Evolutionary conservation across 768 basidiomycete genomes (phyloP).

Genomic region (Nidula microcarpa): DNA sequence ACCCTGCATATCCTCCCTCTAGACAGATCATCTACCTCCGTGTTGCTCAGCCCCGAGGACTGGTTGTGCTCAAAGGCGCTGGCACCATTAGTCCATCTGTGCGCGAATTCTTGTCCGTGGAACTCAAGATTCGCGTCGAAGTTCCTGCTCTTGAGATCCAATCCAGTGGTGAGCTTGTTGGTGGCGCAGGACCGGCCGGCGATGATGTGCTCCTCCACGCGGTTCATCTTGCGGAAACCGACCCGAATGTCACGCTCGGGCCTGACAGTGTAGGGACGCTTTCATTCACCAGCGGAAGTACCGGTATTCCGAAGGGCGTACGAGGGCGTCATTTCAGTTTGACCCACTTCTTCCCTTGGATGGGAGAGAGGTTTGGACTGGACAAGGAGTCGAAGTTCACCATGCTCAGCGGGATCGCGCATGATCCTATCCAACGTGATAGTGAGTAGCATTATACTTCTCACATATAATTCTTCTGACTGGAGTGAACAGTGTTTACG

Average conservation of each 20-base stretch:
- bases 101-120: constrained; percentile 73
- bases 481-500: constrained; percentile 75
- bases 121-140: constrained; percentile 84
- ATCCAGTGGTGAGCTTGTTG: constrained; percentile 57
- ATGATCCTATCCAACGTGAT: constrained; percentile 98
- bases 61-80: constrained; percentile 88
- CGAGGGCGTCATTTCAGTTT: constrained; percentile 91
- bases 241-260: constrained; percentile 84
- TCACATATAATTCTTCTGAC: constrained; percentile 4
- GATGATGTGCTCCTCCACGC: constrained; percentile 62
- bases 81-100: constrained; percentile 79
- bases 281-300: constrained; percentile 96
- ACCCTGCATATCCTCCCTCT: constrained; percentile 94
- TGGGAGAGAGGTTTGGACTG: constrained; percentile 84
- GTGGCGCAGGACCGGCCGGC: constrained; percentile 45
- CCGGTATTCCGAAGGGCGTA: constrained; percentile 98
- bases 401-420: constrained; percentile 98
- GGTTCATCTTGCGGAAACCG: constrained; percentile 52
- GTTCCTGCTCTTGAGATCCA: constrained; percentile 85
- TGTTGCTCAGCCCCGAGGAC: constrained; percentile 88
- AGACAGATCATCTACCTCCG: constrained; percentile 91
- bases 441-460: constrained; percentile 56
- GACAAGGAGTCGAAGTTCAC: constrained; percentile 81
- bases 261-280: constrained; percentile 94
- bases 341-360: constrained; percentile 99